Evolutionary conservation across 257 asterid genomes (phyloP).

Genomic region (Penstemon eatonii): DNA sequence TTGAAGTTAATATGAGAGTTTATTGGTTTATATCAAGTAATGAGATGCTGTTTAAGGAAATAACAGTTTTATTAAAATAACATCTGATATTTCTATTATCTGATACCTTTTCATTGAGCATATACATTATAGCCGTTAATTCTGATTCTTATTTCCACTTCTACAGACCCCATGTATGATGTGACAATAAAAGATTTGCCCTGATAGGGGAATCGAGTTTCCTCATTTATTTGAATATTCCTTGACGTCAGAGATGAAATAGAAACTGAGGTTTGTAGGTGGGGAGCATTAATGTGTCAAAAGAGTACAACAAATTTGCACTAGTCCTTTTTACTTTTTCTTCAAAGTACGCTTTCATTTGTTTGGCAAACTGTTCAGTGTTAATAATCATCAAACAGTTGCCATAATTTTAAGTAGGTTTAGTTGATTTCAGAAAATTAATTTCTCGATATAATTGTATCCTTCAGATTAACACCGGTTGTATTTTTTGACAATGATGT

Average conservation of each 20-base stretch:
- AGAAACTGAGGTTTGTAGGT: background rate
- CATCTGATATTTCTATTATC: background rate
- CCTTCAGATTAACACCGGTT: background rate
- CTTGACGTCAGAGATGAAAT: background rate
- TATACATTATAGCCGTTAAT: background rate
- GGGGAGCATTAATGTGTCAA: background rate
- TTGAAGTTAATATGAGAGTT: background rate
- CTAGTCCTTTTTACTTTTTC: background rate
- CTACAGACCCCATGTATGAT: background rate
- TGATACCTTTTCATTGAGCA: background rate
- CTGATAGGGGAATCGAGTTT: background rate
- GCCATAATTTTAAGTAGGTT: background rate
- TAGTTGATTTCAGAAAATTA: background rate
- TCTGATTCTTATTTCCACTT: background rate
- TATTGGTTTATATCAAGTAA: background rate
- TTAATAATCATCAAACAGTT: background rate
- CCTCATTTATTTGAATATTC: background rate
- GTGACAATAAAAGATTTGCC: constrained; percentile 2
- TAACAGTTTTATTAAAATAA: background rate
- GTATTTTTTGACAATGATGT: background rate
- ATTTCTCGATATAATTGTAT: background rate
- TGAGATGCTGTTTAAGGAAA: background rate
- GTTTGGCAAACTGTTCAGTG: background rate
- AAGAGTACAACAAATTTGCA: background rate
- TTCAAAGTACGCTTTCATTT: background rate